These are phyloP conservation scores for Pythium rhizo-oryzae DNA, from an alignment of 352 stramenopile species.

Conservation along the genomic window DNA sequence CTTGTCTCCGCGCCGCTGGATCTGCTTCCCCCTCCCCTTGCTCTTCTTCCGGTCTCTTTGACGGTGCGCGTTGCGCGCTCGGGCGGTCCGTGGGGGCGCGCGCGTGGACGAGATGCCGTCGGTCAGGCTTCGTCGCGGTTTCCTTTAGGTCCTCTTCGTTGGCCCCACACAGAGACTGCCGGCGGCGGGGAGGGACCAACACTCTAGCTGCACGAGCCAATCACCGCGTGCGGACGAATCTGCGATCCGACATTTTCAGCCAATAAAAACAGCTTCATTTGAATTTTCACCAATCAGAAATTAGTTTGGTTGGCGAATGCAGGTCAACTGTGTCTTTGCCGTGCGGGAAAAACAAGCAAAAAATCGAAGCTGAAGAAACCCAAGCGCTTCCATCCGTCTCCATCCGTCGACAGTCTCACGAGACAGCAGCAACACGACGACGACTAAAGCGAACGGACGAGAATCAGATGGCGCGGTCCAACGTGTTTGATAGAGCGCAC, in stretches of 20 bases:
- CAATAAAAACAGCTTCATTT: slow-evolving; percentile 2
- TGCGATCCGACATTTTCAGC: slow-evolving; percentile 10
- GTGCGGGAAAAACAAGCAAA: slow-evolving; percentile 6
- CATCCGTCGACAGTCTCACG: slow-evolving; percentile 12
- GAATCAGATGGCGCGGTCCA: slow-evolving; percentile 5
- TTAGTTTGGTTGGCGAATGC: background rate
- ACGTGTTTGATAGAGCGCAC: background rate
- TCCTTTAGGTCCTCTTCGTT: slow-evolving; percentile 4
- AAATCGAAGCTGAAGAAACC: slow-evolving; percentile 25
- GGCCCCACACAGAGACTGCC: slow-evolving; percentile 14
- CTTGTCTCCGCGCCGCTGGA: too few relatives aligned
- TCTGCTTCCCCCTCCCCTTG: too few relatives aligned
- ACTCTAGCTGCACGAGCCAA: slow-evolving; percentile 18
- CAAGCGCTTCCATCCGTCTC: background rate
- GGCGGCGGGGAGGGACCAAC: slow-evolving; percentile 10
- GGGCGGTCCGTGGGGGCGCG: too few relatives aligned
- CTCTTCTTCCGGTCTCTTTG: too few relatives aligned
- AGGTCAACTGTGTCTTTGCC: slow-evolving; percentile 19
- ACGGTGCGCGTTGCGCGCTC: too few relatives aligned
- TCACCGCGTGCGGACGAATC: background rate
- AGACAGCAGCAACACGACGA: slow-evolving; percentile 3
- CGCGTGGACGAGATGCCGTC: background rate
- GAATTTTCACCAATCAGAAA: slow-evolving; percentile 25
- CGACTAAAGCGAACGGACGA: background rate
- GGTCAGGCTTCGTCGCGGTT: background rate